Base-by-base conservation (phyloP, 2,329 filamentous ascomycete species). In the Magnaporthiopsis rhizophila region DNA sequence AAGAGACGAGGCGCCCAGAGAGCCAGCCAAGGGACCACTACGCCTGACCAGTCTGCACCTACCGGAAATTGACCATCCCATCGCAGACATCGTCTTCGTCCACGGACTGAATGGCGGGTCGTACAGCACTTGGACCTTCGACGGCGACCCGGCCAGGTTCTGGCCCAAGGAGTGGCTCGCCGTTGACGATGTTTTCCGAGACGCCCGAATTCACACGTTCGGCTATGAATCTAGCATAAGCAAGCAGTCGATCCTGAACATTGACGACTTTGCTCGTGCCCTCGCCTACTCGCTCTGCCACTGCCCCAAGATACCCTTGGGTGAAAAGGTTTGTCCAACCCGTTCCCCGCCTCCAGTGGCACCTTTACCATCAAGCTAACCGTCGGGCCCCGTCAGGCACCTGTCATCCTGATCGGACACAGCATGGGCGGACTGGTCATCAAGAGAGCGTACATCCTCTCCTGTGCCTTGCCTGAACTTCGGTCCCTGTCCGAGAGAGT, bases 91-190 rank as follows among this genome's bases (percentile, higher is more conserved):
- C 1, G 68, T 78, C n/a, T 77, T 79, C 62, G 74, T 78, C 6
- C 76, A 78, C 68, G 74, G 75, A 2, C 69, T 78, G 6, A 74
- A 75, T 15, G 76, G 76, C 0, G 74, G 73, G 1, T 74, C 72
- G 0, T 63, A 66, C 18, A 74, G 72, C 53, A 77, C 76, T 2
- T 78, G 75, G 76, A 72, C 68, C 28, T 68, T 70, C 26, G 69
- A 68, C 0, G 65, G 64, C 24, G 62, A 69, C 8, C 12, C 64
- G 0, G 61, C 66, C 2, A 50, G 64, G 9, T 77, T 73, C 62
- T 77, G 75, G 76, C 76, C 74, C 3, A 58, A 68, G 57, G 66
- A 70, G 53, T 77, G 74, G 75, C 69, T 78, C 1, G 68, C 72
- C 0, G 7, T 62, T 18, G 74, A 77, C 15, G 66, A 68, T 11